phyloP scores from a whole-genome alignment of 1,139 yeast species.

The Tardiomyces depauwii region DNA sequence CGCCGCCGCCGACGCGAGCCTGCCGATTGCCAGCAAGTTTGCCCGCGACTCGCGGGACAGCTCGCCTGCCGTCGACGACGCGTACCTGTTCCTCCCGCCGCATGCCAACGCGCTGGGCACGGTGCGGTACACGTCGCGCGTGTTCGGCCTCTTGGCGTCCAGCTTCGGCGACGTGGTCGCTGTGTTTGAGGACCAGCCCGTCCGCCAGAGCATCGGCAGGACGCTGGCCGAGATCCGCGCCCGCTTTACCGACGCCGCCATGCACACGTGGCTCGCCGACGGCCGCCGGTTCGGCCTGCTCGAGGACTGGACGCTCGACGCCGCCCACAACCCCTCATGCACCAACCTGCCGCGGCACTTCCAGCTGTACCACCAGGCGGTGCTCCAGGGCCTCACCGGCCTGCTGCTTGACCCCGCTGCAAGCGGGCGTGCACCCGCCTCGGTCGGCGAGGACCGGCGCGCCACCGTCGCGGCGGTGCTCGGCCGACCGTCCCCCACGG shows the following conservation, averaged over 20 bases:
- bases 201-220: constrained; percentile 24
- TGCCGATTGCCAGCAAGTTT: background rate
- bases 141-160: constrained; percentile 30
- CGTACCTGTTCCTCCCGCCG: constrained; percentile 41
- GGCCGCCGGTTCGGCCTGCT: constrained; percentile 31
- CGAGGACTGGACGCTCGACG: constrained; percentile 30
- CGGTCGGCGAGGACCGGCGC: too few relatives aligned
- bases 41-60: background rate
- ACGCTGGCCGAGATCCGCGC: constrained; percentile 29
- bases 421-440: background rate
- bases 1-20: background rate
- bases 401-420: constrained; percentile 14
- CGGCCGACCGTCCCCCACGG: background rate
- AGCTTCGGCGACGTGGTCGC: constrained; percentile 35
- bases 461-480: background rate
- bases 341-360: constrained; percentile 20
- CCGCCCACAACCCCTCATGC: constrained; percentile 8
- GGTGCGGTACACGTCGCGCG: constrained; percentile 34
- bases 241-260: constrained; percentile 35
- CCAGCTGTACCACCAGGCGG: constrained; percentile 20
- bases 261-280: constrained; percentile 41
- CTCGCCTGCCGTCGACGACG: background rate
- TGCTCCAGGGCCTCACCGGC: constrained; percentile 20
- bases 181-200: constrained; percentile 7
- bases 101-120: constrained; percentile 49